Conservation (phyloP, 2,329 filamentous ascomycete genomes). For the Penicillium corylophilum region DNA sequence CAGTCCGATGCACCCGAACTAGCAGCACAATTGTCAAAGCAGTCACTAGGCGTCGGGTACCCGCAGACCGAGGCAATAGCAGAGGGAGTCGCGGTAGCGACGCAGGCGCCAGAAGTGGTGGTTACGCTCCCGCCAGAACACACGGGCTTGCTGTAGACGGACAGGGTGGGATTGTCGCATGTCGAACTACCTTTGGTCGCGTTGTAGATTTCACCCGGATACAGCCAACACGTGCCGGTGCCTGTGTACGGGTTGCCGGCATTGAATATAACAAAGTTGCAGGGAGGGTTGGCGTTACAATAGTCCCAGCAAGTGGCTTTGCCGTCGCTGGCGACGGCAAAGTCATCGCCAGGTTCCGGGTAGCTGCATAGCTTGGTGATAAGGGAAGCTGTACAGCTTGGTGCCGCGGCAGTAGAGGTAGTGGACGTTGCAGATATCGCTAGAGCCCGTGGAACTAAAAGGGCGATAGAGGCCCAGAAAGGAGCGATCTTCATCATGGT, state of each 20-base stretch:
- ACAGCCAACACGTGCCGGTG: slow-evolving; percentile 31
- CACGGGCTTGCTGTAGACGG: slow-evolving; percentile 25
- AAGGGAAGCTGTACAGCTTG: slow-evolving; percentile 29
- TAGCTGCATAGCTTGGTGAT: slow-evolving; percentile 30
- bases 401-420: slow-evolving; percentile 19
- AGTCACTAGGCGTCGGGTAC: slow-evolving; percentile 29
- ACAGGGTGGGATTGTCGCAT: slow-evolving; percentile 20
- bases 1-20: slow-evolving; percentile 24
- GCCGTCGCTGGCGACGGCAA: slow-evolving; percentile 26
- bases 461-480: slow-evolving; percentile 21
- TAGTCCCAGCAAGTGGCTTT: slow-evolving; percentile 29
- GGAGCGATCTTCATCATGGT: slow-evolving; percentile 27
- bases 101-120: slow-evolving; percentile 23
- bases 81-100: slow-evolving; percentile 30
- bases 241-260: slow-evolving; percentile 28
- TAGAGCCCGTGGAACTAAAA: slow-evolving; percentile 18
- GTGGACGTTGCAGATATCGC: slow-evolving; percentile 15
- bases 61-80: slow-evolving; percentile 31
- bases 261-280: slow-evolving; percentile 32
- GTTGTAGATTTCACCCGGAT: slow-evolving; percentile 29
- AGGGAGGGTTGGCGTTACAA: slow-evolving; percentile 31
- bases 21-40: slow-evolving; percentile 22
- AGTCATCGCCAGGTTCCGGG: slow-evolving; percentile 16
- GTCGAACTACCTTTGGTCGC: slow-evolving; percentile 19
- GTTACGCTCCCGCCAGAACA: slow-evolving; percentile 22